Conservation (phyloP, 2,329 filamentous ascomycete species). For the Aureobasidium uvarum region DNA sequence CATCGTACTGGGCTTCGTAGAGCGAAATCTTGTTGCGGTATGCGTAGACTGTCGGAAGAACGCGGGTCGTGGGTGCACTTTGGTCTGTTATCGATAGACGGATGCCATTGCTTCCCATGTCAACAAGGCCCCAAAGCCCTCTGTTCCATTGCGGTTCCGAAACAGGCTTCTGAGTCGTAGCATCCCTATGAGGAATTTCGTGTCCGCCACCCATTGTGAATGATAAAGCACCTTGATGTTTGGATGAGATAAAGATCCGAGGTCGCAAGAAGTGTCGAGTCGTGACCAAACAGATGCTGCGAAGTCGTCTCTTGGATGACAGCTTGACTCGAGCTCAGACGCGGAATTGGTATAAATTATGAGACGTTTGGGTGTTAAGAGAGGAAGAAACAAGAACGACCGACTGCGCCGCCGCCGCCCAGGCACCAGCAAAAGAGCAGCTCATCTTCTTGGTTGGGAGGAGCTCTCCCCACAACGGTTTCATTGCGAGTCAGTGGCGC, state of each 20-base stretch:
- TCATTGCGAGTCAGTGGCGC: slow-evolving; percentile 23
- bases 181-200: slow-evolving; percentile 1
- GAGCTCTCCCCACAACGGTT: slow-evolving; percentile 23
- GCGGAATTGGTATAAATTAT: neutral
- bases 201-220: slow-evolving; percentile 22
- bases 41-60: slow-evolving; percentile 71
- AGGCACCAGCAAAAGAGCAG: slow-evolving; percentile 14
- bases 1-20: slow-evolving; percentile 65
- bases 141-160: slow-evolving; percentile 26
- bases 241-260: neutral
- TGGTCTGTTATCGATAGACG: slow-evolving; percentile 83
- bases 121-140: slow-evolving; percentile 27
- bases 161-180: neutral
- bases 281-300: neutral
- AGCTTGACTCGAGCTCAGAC: neutral
- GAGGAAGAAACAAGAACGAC: neutral
- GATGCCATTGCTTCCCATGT: slow-evolving; percentile 66
- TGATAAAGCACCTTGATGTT: slow-evolving; percentile 13
- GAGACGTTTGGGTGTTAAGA: neutral
- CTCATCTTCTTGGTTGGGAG: neutral
- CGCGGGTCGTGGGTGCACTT: slow-evolving; percentile 62
- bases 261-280: neutral
- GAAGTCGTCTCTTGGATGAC: neutral
- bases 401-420: neutral
- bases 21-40: slow-evolving; percentile 77